Evolutionary conservation across 148 eudicot species (phyloP), one percentile per base, ranked within the genome.

Genomic region (Vaccinium vitisidaea): DNA sequence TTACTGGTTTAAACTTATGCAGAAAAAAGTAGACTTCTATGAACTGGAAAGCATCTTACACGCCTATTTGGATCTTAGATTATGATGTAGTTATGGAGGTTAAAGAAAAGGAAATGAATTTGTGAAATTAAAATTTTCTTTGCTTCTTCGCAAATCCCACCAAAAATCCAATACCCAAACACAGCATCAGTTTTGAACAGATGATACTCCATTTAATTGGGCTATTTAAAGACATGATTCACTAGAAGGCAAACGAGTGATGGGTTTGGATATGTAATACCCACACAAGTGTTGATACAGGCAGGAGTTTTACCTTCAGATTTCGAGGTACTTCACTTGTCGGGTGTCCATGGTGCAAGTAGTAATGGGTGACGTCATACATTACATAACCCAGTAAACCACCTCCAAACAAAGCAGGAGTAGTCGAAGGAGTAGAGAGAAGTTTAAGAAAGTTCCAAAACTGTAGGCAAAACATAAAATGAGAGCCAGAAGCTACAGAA

Each of bases 291-390:
- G 52, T 11, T 18, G 36, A 55, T 73, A 36, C 53, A 55, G 30
- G 23, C 30, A 78, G 32, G 71, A 21, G 23, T 46, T 61, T 90
- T 89, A 94, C 99, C 99, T 97, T 97, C 39, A 95, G 92, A 82
- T 87, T 80, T 85, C 89, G 88, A 79, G 95, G 91, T 12, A 92
- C 84, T 49, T 85, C 91, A 65, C 86, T 88, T 21, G 88, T 80
- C 77, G 99, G 99, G 83, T 97, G 97, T 48, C 96, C 99, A 86
- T 97, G 99, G 86, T 97, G 99, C 87, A 97, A 84, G 86, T 94
- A 97, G 86, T 97, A 97, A 90, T 97, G 99, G 74, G 99, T 97
- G 67, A 93, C 89, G 53, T 97, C 99, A 76, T 97, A 97, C 91
- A 95, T 92, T 65, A 94, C 96, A 86, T 97, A 97, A 81, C 99